Percentiles rank a stretch among this genome's conserved stretches.
These are phyloP conservation scores for Lizanozyma gosingica DNA, from an alignment of 1,139 yeast species.

Conservation along the genomic window DNA sequence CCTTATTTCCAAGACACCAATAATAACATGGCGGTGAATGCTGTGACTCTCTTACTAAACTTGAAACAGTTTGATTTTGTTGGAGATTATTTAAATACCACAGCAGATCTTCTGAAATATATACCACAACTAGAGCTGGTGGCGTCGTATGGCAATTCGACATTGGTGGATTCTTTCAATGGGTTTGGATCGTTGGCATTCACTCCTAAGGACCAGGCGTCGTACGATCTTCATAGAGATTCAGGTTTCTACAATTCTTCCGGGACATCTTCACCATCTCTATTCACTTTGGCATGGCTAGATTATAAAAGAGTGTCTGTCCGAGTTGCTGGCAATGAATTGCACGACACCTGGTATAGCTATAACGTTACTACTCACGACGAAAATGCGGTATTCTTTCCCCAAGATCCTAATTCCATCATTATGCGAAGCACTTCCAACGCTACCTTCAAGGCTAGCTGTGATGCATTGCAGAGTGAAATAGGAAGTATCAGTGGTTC, in stretches of 20 bases:
- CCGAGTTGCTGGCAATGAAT: background rate
- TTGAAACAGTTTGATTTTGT: slow-evolving; percentile 10
- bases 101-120: background rate
- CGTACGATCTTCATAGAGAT: background rate
- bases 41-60: slow-evolving; percentile 22
- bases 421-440: background rate
- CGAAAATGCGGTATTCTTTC: background rate
- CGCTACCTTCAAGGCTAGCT: background rate
- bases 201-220: background rate
- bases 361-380: background rate
- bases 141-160: background rate
- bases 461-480: background rate
- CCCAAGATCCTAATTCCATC: background rate
- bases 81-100: background rate
- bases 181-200: background rate
- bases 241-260: background rate
- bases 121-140: background rate
- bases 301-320: background rate
- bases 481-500: background rate
- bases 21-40: slow-evolving; percentile 25
- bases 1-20: slow-evolving; percentile 19
- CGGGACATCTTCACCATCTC: background rate
- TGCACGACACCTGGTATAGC: background rate
- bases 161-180: background rate
- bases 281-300: background rate